Percentiles rank a stretch among this genome's conserved stretches.
These are phyloP conservation scores for Fusarium nurragi DNA, from an alignment of 2,329 filamentous ascomycete genomes.

Conservation along the genomic window DNA sequence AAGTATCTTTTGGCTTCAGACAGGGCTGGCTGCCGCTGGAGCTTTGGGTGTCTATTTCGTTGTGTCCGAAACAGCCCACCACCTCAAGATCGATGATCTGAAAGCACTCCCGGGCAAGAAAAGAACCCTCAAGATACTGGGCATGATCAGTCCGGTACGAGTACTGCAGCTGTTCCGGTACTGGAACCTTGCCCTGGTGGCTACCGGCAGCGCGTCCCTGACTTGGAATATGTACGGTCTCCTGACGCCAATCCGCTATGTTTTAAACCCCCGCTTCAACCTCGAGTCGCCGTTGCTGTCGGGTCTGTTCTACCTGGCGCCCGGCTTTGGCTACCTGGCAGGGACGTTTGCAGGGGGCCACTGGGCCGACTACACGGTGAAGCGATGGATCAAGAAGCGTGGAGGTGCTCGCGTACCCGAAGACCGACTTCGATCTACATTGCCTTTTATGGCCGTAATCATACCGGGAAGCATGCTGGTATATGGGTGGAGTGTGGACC, in stretches of 20 bases:
- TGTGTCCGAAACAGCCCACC: slow-evolving; percentile 77
- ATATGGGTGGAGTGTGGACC: slow-evolving; percentile 64
- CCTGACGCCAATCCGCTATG: slow-evolving; percentile 74
- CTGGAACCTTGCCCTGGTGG: slow-evolving; percentile 71
- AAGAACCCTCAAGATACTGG: slow-evolving; percentile 64
- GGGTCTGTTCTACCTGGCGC: slow-evolving; percentile 78
- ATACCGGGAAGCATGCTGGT: slow-evolving; percentile 72
- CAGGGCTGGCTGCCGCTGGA: slow-evolving; percentile 70
- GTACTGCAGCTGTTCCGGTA: slow-evolving; percentile 72
- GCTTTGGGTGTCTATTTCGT: slow-evolving; percentile 70
- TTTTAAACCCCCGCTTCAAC: slow-evolving; percentile 78
- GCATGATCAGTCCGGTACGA: slow-evolving; percentile 73
- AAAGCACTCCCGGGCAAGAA: slow-evolving; percentile 59
- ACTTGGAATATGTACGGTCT: slow-evolving; percentile 77
- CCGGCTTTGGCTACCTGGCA: slow-evolving; percentile 73
- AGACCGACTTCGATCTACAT: slow-evolving; percentile 69
- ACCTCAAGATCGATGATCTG: slow-evolving; percentile 70
- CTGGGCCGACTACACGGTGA: slow-evolving; percentile 74
- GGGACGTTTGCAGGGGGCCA: slow-evolving; percentile 78
- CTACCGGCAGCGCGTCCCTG: slow-evolving; percentile 67
- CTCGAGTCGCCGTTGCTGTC: slow-evolving; percentile 72
- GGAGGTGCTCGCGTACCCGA: slow-evolving; percentile 70
- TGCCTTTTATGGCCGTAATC: slow-evolving; percentile 65
- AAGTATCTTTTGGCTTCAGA: slow-evolving; percentile 81
- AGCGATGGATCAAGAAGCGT: slow-evolving; percentile 69